Evolutionary conservation across 2,329 filamentous ascomycete species (phyloP).

Genomic region (Hypoxylon sp.): DNA sequence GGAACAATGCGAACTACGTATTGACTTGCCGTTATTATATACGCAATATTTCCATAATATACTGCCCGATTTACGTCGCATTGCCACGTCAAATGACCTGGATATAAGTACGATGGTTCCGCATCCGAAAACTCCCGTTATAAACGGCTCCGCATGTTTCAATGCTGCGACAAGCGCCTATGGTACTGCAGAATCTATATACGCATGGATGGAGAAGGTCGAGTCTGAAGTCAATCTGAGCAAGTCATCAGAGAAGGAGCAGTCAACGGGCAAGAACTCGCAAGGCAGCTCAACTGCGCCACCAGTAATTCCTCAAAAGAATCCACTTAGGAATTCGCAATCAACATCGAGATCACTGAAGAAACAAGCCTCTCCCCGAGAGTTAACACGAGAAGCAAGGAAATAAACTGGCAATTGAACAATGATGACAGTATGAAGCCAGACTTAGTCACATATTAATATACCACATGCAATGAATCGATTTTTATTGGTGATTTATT

Average conservation of each 20-base stretch:
- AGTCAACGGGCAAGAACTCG: background rate
- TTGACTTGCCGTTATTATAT: background rate
- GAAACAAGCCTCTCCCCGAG: constrained; percentile 13
- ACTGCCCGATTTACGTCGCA: background rate
- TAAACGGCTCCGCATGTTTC: background rate
- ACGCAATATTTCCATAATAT: background rate
- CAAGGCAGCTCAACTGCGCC: background rate
- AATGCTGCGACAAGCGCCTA: background rate
- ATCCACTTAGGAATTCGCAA: background rate
- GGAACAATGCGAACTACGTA: background rate
- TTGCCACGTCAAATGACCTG: background rate
- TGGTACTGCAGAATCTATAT: background rate
- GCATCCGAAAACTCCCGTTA: constrained; percentile 8
- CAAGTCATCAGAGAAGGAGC: background rate
- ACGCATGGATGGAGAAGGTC: constrained; percentile 9
- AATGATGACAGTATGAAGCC: background rate
- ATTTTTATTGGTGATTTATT: background rate
- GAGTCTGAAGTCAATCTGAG: background rate
- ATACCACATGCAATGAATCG: background rate
- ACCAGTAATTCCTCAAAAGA: constrained; percentile 6
- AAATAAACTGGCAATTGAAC: too few relatives aligned
- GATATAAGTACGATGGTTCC: constrained; percentile 16
- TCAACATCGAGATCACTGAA: background rate
- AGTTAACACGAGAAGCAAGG: constrained; percentile 3
- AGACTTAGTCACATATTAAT: background rate